A percentile compares a stretch with the other conserved stretches of the same genome.
These are phyloP conservation scores for Asterochloris erici DNA, from an alignment of 139 green algal species.

Conservation along the genomic window DNA sequence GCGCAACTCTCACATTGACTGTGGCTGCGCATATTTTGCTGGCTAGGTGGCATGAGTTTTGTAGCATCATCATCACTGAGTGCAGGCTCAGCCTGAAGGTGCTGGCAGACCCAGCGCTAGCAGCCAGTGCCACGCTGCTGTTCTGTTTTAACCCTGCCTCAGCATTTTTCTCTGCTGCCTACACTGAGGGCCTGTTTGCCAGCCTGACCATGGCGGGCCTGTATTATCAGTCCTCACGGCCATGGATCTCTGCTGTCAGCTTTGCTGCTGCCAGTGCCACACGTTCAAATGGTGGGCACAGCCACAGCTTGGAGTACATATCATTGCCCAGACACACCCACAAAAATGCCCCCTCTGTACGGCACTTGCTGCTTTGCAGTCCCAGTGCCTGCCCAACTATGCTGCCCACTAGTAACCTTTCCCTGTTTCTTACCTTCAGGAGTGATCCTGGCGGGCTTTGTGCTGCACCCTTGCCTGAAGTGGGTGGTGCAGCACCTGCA, in stretches of 20 bases:
- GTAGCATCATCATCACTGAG: no score
- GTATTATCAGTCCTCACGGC: constrained; percentile 25
- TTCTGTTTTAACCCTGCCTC: constrained; percentile 76
- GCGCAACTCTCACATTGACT: neutral
- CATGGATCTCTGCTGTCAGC: neutral
- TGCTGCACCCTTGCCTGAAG: no score
- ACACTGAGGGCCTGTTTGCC: constrained; percentile 83
- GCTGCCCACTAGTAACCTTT: no score
- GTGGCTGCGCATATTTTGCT: neutral
- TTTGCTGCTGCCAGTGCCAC: constrained; percentile 31
- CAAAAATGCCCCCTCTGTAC: no score
- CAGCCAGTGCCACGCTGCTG: constrained; percentile 54
- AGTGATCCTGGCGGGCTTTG: no score
- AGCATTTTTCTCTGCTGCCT: constrained; percentile 77
- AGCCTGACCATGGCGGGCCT: constrained; percentile 54
- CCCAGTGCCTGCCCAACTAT: no score
- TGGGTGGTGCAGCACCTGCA: no score
- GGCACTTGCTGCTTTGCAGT: no score
- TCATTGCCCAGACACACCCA: no score
- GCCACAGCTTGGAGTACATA: no score
- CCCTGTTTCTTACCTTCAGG: no score
- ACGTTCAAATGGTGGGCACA: constrained; percentile 61
- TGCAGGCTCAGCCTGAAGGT: constrained; percentile 17
- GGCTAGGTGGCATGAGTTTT: neutral
- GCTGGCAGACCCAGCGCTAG: constrained; percentile 33